Percentiles rank a stretch among this genome's conserved stretches.
These are phyloP conservation scores for Boletus reticulatus DNA, from an alignment of 768 basidiomycete genomes.

Conservation along the genomic window DNA sequence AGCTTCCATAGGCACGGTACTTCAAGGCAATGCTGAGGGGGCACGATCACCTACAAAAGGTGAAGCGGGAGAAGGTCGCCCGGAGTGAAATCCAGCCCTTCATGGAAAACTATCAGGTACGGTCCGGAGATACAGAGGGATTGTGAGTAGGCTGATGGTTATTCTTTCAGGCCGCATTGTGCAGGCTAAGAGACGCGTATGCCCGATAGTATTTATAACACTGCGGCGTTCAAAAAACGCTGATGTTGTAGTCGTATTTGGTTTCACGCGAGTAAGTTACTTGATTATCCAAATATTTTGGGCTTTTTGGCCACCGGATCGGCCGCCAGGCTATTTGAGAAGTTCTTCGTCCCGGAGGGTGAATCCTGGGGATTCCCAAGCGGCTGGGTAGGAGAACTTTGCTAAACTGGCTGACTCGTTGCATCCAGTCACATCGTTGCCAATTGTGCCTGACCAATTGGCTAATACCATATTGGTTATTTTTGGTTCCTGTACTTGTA, in stretches of 20 bases:
- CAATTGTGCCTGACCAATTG: too few species aligned
- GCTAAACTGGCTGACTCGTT: too few species aligned
- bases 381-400: too few species aligned
- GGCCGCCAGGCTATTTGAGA: too few species aligned
- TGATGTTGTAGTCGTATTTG: not conserved
- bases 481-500: too few species aligned
- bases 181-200: conserved; percentile 27
- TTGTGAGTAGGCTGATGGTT: conserved; percentile 1
- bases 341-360: too few species aligned
- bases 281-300: not conserved
- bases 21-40: conserved; percentile 82
- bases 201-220: conserved; percentile 9
- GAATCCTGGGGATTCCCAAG: too few species aligned
- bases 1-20: conserved; percentile 62
- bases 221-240: not conserved
- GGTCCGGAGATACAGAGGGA: conserved; percentile 7
- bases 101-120: conserved; percentile 65
- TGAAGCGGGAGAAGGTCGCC: conserved; percentile 65
- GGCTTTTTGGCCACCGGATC: too few species aligned
- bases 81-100: conserved; percentile 60
- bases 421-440: too few species aligned
- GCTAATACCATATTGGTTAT: too few species aligned
- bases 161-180: conserved; percentile 27
- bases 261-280: not conserved
- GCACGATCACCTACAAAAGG: conserved; percentile 63